Evolutionary conservation across 192 early-diverging fungal genomes (phyloP).

Genomic region (Coemansia reversa): DNA sequence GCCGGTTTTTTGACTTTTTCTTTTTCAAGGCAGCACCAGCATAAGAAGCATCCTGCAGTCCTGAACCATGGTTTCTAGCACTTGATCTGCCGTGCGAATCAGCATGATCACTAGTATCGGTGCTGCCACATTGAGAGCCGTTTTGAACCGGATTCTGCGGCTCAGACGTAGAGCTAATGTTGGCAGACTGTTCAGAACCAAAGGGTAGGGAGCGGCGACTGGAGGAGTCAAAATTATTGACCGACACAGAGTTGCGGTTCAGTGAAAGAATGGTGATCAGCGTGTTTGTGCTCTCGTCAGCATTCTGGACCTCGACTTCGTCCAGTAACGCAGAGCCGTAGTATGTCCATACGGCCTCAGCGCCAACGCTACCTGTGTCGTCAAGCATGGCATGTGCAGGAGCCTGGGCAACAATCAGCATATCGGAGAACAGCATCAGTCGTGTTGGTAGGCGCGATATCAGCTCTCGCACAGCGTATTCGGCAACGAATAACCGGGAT

Average conservation of each 20-base stretch:
- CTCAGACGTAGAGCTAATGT: slow-evolving; percentile 13
- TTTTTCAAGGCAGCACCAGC: slow-evolving; percentile 2
- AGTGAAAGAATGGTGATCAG: slow-evolving; percentile 51
- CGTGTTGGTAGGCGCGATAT: slow-evolving; percentile 49
- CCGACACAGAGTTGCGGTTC: slow-evolving; percentile 26
- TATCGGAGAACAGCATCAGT: slow-evolving; percentile 44
- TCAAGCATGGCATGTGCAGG: slow-evolving; percentile 31
- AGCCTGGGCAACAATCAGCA: slow-evolving; percentile 47
- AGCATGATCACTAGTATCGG: slow-evolving; percentile 7
- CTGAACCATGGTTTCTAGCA: slow-evolving; percentile 13
- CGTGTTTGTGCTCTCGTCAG: slow-evolving; percentile 46
- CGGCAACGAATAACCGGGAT: slow-evolving; percentile 34
- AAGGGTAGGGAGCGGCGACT: slow-evolving; percentile 37
- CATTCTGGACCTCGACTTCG: slow-evolving; percentile 49
- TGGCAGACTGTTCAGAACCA: slow-evolving; percentile 4
- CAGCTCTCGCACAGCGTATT: slow-evolving; percentile 46
- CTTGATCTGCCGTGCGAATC: slow-evolving; percentile 15
- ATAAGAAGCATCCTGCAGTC: background rate
- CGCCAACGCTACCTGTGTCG: slow-evolving; percentile 19
- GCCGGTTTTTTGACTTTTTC: slow-evolving; percentile 29
- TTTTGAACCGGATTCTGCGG: slow-evolving; percentile 3
- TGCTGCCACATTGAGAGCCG: slow-evolving; percentile 12
- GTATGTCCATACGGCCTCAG: slow-evolving; percentile 39
- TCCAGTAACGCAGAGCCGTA: slow-evolving; percentile 44
- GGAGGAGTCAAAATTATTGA: slow-evolving; percentile 5